A percentile compares a stretch with the other conserved stretches of the same genome.
These are phyloP conservation scores for Helotiales sp. DNA, from an alignment of 2,329 filamentous ascomycete genomes.

Conservation along the genomic window DNA sequence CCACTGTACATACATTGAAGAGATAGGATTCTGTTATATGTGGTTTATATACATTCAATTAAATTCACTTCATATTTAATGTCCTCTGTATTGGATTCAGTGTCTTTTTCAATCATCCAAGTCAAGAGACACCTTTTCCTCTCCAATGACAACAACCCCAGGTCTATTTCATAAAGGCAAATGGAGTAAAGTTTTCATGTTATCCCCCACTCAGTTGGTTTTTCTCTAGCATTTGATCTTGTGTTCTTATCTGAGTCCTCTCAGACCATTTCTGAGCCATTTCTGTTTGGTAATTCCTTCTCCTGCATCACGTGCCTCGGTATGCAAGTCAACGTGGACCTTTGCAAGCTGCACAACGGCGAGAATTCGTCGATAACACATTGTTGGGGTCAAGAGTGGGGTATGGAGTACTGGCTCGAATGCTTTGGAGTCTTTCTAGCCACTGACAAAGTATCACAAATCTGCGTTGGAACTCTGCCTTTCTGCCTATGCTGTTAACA, in stretches of 20 bases:
- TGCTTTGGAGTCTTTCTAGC: background rate
- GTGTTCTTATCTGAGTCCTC: background rate
- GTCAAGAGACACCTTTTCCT: background rate
- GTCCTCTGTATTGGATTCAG: too few relatives aligned
- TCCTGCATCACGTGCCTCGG: background rate
- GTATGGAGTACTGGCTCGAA: background rate
- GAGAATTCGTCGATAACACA: background rate
- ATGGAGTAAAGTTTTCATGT: background rate
- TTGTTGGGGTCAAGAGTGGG: background rate
- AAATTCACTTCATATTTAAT: too few relatives aligned
- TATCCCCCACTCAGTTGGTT: background rate
- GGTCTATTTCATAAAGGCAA: background rate
- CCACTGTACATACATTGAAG: too few relatives aligned
- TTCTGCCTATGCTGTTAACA: too few relatives aligned
- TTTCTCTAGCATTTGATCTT: background rate
- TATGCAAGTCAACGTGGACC: background rate
- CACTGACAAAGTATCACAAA: background rate
- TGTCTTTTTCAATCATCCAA: too few relatives aligned
- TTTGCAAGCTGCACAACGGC: background rate
- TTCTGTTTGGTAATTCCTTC: background rate
- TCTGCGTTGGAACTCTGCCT: background rate
- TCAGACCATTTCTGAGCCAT: background rate
- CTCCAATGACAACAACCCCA: background rate
- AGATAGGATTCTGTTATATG: too few relatives aligned
- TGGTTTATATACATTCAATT: too few relatives aligned